phyloP scores from a whole-genome alignment of 2,329 filamentous ascomycete genomes.

The Aspergillus uvarum region DNA sequence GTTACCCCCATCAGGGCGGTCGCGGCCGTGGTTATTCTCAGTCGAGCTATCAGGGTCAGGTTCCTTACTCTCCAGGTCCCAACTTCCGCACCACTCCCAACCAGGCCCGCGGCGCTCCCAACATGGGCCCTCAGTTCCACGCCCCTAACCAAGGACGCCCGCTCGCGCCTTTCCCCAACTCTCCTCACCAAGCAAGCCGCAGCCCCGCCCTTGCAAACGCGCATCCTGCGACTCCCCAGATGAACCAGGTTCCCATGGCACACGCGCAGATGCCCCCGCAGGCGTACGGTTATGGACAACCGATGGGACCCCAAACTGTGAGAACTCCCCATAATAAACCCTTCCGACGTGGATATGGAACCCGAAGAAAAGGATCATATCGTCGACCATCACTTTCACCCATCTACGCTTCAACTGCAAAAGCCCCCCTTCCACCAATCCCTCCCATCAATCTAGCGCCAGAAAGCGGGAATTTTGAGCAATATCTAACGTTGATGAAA shows the following conservation, averaged over 20 bases:
- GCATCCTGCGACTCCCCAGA: conserved; percentile 68
- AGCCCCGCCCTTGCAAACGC: conserved; percentile 67
- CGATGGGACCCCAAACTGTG: conserved; percentile 62
- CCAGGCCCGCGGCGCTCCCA: conserved; percentile 51
- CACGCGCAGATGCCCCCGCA: conserved; percentile 63
- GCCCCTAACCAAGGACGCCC: conserved; percentile 44
- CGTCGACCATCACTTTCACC: conserved; percentile 26
- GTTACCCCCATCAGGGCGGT: conserved; percentile 53
- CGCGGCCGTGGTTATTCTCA: conserved; percentile 59
- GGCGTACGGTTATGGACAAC: conserved; percentile 58
- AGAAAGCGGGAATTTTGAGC: conserved; percentile 69
- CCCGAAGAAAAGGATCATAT: conserved; percentile 33
- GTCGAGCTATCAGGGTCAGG: conserved; percentile 52
- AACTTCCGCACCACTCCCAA: conserved; percentile 53
- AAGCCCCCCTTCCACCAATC: conserved; percentile 19
- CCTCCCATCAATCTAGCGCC: conserved; percentile 63
- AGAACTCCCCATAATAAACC: conserved; percentile 44
- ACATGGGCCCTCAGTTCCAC: conserved; percentile 55
- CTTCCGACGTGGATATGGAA: conserved; percentile 34
- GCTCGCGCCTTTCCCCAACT: conserved; percentile 57
- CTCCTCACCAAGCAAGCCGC: conserved; percentile 62
- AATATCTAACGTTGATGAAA: conserved; percentile 65
- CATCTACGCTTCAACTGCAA: conserved; percentile 18
- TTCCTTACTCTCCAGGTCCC: conserved; percentile 56
- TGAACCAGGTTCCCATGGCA: conserved; percentile 68